These are phyloP conservation scores for Pythium myriotylum DNA, from an alignment of 352 stramenopile genomes.

Conservation along the genomic window DNA sequence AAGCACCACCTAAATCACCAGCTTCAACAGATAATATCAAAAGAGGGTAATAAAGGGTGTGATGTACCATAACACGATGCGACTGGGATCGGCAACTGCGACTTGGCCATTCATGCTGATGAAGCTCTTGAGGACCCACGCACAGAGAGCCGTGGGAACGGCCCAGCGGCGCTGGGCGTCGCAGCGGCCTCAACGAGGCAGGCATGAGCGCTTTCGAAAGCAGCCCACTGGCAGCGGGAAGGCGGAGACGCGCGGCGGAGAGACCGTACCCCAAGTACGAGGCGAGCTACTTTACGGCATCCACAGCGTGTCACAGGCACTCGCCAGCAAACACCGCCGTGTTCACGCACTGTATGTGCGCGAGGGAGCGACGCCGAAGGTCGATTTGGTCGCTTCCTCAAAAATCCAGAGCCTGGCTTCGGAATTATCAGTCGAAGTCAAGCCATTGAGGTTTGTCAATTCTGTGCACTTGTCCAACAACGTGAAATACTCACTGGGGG, in stretches of 20 bases:
- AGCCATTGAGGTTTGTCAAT: constrained; percentile 19
- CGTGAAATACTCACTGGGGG: not conserved
- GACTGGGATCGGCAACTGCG: too few relatives aligned
- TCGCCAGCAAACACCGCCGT: constrained; percentile 56
- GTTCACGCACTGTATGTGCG: constrained; percentile 57
- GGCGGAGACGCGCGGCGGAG: constrained; percentile 33
- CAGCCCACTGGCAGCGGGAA: constrained; percentile 3
- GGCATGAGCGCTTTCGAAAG: constrained; percentile 13
- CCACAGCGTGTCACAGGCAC: constrained; percentile 69
- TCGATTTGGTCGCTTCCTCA: constrained; percentile 14
- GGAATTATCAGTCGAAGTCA: constrained; percentile 18
- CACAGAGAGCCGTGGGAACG: too few relatives aligned
- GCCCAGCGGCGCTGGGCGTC: constrained; percentile 7
- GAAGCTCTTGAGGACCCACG: not conserved
- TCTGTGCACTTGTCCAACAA: not conserved
- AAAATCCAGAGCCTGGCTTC: constrained; percentile 23
- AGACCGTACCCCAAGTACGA: constrained; percentile 47
- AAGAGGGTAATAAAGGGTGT: not conserved
- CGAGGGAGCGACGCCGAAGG: constrained; percentile 20
- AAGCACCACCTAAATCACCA: constrained; percentile 15
- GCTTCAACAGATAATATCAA: constrained; percentile 20
- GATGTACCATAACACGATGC: too few relatives aligned
- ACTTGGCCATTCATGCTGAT: too few relatives aligned
- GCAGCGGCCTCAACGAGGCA: constrained; percentile 7
- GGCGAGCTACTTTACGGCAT: constrained; percentile 73